These are phyloP conservation scores for Arthrobotrys musiformis DNA, from an alignment of 2,329 filamentous ascomycete genomes.

Conservation along the genomic window DNA sequence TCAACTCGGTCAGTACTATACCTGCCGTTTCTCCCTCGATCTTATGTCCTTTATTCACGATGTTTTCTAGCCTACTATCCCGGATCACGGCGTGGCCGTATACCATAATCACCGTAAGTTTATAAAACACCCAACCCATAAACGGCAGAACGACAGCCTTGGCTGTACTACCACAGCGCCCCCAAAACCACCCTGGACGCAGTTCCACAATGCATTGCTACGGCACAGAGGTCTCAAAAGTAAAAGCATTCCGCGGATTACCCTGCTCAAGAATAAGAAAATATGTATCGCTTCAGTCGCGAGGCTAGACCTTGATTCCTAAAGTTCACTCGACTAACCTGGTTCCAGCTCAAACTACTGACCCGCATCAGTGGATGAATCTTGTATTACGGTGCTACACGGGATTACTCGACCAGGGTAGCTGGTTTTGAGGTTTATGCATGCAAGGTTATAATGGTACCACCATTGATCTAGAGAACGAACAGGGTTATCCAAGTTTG, in stretches of 20 bases:
- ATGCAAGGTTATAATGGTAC: background rate
- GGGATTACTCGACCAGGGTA: background rate
- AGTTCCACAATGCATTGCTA: too few relatives aligned
- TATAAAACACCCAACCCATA: background rate
- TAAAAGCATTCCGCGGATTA: too few relatives aligned
- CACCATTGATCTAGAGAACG: background rate
- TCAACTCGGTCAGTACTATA: too few relatives aligned
- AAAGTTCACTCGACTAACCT: background rate
- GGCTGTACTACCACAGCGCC: background rate
- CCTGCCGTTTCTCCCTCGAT: too few relatives aligned
- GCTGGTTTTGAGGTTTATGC: background rate
- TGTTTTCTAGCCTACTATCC: background rate
- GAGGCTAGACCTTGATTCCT: too few relatives aligned
- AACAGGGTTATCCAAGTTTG: too few relatives aligned
- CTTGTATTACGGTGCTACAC: slow-evolving; percentile 20
- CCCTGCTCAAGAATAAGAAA: background rate
- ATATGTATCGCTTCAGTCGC: background rate
- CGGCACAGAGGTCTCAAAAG: background rate
- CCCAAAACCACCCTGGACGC: too few relatives aligned
- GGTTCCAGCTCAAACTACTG: slow-evolving; percentile 13
- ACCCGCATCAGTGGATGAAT: slow-evolving; percentile 17
- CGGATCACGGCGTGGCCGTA: background rate
- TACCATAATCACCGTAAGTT: background rate
- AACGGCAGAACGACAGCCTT: background rate
- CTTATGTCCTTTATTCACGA: too few relatives aligned